A percentile compares a stretch with the other conserved stretches of the same genome.
phyloP scores from a whole-genome alignment of 371 early-diverging fungal genomes.

The Conidiobolus coronatus region DNA sequence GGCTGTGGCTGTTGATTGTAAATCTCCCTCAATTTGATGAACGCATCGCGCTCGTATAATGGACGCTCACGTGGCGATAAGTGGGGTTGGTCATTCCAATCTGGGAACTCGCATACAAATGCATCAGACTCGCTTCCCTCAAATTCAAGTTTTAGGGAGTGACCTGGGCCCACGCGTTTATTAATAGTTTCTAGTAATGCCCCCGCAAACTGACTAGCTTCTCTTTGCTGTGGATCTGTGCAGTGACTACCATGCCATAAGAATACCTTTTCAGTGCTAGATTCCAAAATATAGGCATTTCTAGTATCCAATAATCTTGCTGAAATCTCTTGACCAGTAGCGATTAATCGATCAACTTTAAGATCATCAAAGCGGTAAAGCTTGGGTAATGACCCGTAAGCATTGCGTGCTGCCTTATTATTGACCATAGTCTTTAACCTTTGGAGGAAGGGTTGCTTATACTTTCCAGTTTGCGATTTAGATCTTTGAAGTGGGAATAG shows the following conservation, averaged over 20 bases:
- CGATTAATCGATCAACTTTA: background rate
- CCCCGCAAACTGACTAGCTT: slow-evolving; percentile 3
- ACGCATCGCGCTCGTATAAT: too few relatives aligned
- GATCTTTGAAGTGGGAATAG: too few relatives aligned
- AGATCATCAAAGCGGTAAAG: background rate
- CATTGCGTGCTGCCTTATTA: too few relatives aligned
- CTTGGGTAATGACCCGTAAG: too few relatives aligned
- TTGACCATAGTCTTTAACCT: too few relatives aligned
- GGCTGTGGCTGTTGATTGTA: background rate
- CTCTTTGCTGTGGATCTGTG: background rate
- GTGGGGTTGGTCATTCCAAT: background rate
- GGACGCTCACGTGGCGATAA: too few relatives aligned
- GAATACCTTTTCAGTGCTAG: background rate
- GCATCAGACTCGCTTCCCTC: background rate
- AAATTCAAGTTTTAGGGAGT: slow-evolving; percentile 1
- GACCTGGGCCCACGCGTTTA: background rate
- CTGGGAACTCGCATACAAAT: background rate
- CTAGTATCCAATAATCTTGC: background rate
- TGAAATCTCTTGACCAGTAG: background rate
- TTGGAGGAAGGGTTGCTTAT: too few relatives aligned
- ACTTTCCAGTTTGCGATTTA: too few relatives aligned
- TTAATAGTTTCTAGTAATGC: background rate
- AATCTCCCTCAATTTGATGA: background rate
- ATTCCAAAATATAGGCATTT: slow-evolving; percentile 1
- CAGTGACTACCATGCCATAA: background rate